Evolutionary conservation across 192 early-diverging fungal genomes (phyloP).

Genomic region (Coemansia sp.): DNA sequence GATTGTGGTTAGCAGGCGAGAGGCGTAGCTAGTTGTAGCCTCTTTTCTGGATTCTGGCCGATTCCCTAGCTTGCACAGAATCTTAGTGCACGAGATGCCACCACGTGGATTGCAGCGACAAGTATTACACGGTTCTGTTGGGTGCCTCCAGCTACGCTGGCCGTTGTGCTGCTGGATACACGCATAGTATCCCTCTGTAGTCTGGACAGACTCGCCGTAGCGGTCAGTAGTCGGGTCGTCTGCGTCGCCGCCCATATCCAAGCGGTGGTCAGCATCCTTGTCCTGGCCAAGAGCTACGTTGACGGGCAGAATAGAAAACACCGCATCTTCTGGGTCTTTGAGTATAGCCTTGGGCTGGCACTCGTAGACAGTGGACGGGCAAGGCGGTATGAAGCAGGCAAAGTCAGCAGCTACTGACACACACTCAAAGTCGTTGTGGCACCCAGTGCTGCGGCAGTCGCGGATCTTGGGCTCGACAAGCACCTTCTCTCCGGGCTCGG

Average conservation of each 20-base stretch:
- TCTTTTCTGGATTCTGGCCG: background rate
- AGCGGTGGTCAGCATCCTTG: background rate
- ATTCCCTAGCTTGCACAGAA: constrained; percentile 15
- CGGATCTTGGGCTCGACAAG: constrained; percentile 9
- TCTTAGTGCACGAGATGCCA: constrained; percentile 40
- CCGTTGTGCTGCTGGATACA: constrained; percentile 38
- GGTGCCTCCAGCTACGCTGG: constrained; percentile 24
- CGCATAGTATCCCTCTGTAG: constrained; percentile 29
- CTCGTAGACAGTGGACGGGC: constrained; percentile 26
- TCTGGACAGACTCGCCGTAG: constrained; percentile 5
- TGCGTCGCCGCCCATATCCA: background rate
- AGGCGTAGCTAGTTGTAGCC: background rate
- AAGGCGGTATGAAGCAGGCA: constrained; percentile 35
- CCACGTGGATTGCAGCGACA: constrained; percentile 35
- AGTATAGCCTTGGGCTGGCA: constrained; percentile 31
- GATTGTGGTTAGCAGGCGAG: constrained; percentile 19
- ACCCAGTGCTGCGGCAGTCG: constrained; percentile 44
- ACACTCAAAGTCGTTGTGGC: constrained; percentile 25
- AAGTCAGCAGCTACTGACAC: constrained; percentile 17
- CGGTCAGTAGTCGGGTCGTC: background rate
- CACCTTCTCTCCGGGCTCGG: background rate
- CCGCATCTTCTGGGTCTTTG: constrained; percentile 19
- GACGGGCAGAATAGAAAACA: constrained; percentile 12
- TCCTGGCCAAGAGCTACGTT: background rate
- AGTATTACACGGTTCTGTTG: constrained; percentile 31